phyloP scores from a whole-genome alignment of 2,329 filamentous ascomycete species.

The Rhexocercosporidium sp. region DNA sequence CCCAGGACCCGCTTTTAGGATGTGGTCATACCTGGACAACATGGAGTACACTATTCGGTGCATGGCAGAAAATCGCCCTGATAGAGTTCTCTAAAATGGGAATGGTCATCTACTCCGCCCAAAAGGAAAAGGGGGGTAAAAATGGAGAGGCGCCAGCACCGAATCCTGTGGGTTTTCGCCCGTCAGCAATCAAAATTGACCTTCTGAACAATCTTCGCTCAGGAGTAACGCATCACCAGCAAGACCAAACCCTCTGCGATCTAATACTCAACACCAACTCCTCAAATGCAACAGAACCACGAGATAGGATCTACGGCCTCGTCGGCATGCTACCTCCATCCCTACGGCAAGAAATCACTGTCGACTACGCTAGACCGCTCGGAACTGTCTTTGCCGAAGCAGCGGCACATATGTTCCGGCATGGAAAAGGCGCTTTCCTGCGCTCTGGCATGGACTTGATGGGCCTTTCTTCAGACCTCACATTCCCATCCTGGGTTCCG shows the following conservation, averaged over 20 bases:
- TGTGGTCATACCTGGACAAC: background rate
- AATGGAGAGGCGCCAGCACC: background rate
- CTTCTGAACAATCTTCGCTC: background rate
- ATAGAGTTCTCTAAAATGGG: background rate
- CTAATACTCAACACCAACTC: conserved; percentile 1
- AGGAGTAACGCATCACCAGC: background rate
- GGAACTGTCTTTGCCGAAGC: background rate
- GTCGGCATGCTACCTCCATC: background rate
- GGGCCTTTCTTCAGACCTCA: background rate
- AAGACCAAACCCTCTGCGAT: background rate
- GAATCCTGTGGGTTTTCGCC: background rate
- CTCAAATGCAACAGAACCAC: background rate
- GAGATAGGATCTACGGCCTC: background rate
- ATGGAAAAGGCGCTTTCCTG: background rate
- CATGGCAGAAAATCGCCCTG: background rate
- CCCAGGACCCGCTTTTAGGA: background rate
- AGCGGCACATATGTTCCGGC: background rate
- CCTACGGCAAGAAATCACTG: background rate
- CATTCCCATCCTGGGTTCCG: background rate
- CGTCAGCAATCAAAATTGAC: background rate
- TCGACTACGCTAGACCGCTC: background rate
- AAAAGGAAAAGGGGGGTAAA: too few species aligned
- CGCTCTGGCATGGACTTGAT: background rate
- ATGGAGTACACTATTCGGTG: background rate
- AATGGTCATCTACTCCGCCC: background rate